These are phyloP conservation scores for Primulina eburnea DNA, from an alignment of 257 asterid genomes.

Conservation along the genomic window DNA sequence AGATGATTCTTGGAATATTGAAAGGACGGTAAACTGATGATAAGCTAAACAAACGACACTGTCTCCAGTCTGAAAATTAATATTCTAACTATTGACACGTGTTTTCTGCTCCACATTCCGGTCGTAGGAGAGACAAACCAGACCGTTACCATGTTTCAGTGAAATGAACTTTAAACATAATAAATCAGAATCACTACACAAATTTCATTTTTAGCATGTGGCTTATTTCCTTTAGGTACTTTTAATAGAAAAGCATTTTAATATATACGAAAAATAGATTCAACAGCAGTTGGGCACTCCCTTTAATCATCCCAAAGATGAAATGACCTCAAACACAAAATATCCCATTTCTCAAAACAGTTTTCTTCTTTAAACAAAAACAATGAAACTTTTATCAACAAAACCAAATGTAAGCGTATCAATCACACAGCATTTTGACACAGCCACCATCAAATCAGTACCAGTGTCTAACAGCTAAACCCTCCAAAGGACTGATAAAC, in stretches of 20 bases:
- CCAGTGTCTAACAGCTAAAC: conserved; percentile 5
- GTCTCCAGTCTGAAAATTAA: background rate
- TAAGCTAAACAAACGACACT: background rate
- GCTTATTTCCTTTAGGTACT: background rate
- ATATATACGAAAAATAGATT: background rate
- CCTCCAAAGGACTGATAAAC: background rate
- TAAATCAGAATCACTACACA: conserved; percentile 13
- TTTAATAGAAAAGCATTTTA: conserved; percentile 11
- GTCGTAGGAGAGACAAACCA: background rate
- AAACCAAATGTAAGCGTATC: conserved; percentile 17
- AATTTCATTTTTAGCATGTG: background rate
- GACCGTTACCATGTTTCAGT: background rate
- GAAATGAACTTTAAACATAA: background rate
- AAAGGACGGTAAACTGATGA: background rate
- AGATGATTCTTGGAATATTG: background rate
- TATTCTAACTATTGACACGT: background rate
- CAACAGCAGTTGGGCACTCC: background rate
- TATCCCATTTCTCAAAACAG: background rate
- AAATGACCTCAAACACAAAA: conserved; percentile 1
- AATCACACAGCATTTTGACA: background rate
- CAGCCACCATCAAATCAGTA: background rate
- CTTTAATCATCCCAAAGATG: conserved; percentile 17
- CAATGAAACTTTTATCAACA: background rate
- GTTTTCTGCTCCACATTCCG: background rate
- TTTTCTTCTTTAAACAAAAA: background rate